phyloP scores from a whole-genome alignment of 495 filamentous ascomycete genomes.

The Endocarpon pusillum region DNA sequence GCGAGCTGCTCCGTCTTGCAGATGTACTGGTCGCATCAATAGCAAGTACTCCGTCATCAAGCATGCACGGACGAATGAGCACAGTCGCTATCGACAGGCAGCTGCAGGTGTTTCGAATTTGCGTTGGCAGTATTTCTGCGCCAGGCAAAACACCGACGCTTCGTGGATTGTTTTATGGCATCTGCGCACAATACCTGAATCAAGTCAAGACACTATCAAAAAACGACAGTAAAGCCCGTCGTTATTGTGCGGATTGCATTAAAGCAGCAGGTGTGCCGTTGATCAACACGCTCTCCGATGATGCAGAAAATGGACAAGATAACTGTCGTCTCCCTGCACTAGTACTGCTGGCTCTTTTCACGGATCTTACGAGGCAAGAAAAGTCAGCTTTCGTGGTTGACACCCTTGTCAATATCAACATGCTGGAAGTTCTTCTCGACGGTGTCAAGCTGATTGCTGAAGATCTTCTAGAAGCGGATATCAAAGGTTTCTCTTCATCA shows the following conservation, averaged over 20 bases:
- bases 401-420: slow-evolving; percentile 66
- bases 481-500: slow-evolving; percentile 21
- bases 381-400: slow-evolving; percentile 57
- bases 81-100: slow-evolving; percentile 78
- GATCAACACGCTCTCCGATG: slow-evolving; percentile 78
- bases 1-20: slow-evolving; percentile 59
- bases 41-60: slow-evolving; percentile 33
- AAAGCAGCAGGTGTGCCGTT: slow-evolving; percentile 60
- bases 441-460: slow-evolving; percentile 51
- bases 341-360: slow-evolving; percentile 55
- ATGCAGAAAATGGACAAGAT: slow-evolving; percentile 73
- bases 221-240: slow-evolving; percentile 20
- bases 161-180: slow-evolving; percentile 70
- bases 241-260: slow-evolving; percentile 56
- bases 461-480: slow-evolving; percentile 39
- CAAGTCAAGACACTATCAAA: slow-evolving; percentile 46
- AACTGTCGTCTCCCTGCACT: slow-evolving; percentile 68
- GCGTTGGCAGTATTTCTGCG: slow-evolving; percentile 54
- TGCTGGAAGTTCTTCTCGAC: slow-evolving; percentile 76
- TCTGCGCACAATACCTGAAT: slow-evolving; percentile 73
- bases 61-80: slow-evolving; percentile 30
- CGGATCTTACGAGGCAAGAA: slow-evolving; percentile 44
- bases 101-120: slow-evolving; percentile 76
- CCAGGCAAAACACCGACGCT: slow-evolving; percentile 51
- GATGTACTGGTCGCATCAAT: slow-evolving; percentile 60